A percentile compares a stretch with the other conserved stretches of the same genome.
These are phyloP conservation scores for Trichosanthes cucumerina DNA, from an alignment of 306 rosid species.

Conservation along the genomic window DNA sequence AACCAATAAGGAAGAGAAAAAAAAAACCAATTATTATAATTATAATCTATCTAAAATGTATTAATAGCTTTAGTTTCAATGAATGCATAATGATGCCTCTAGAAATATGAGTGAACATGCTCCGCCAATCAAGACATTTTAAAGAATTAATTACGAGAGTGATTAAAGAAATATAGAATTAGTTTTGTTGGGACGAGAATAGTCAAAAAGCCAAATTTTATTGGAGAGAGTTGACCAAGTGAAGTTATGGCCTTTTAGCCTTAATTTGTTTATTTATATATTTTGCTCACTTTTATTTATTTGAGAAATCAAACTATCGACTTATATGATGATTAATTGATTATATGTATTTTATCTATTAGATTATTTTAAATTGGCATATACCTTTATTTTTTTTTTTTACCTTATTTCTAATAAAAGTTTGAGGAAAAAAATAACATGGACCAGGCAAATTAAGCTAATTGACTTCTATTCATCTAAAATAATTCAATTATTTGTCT, in stretches of 20 bases:
- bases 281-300: too few species aligned
- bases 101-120: background rate
- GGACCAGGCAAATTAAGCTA: too few species aligned
- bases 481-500: too few species aligned
- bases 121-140: conserved; percentile 5
- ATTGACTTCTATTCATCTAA: too few species aligned
- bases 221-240: background rate
- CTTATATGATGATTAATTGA: too few species aligned
- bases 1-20: background rate
- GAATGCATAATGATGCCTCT: conserved; percentile 1
- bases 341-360: too few species aligned
- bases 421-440: too few species aligned
- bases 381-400: too few species aligned
- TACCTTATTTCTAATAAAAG: too few species aligned
- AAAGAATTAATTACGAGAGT: background rate
- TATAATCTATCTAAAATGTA: background rate
- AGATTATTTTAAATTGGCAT: too few species aligned
- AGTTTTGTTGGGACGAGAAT: background rate
- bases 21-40: background rate
- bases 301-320: too few species aligned
- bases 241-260: background rate
- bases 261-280: background rate
- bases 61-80: background rate
- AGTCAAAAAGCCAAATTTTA: conserved; percentile 6
- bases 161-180: background rate